phyloP scores from a whole-genome alignment of 352 stramenopile genomes.

The Phytophthora ohioensis region DNA sequence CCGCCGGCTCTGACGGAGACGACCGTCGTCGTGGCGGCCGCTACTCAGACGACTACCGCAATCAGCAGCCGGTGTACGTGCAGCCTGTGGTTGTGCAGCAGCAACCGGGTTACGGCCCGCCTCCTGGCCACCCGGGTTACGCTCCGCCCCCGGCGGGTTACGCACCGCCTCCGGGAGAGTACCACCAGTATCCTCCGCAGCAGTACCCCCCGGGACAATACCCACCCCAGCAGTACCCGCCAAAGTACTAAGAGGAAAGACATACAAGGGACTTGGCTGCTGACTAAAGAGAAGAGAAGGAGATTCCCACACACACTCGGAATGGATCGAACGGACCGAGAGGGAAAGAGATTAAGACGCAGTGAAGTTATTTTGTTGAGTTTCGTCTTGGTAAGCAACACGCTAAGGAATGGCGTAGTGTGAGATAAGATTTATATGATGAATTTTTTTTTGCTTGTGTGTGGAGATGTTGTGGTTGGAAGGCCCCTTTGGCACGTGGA shows the following conservation, averaged over 20 bases:
- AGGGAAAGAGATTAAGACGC: slow-evolving; percentile 16
- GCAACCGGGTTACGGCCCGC: slow-evolving; percentile 42
- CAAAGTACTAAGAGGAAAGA: slow-evolving; percentile 25
- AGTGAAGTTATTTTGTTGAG: slow-evolving; percentile 25
- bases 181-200: slow-evolving; percentile 58
- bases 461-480: slow-evolving; percentile 2
- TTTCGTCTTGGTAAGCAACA: slow-evolving; percentile 25
- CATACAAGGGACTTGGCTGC: slow-evolving; percentile 6
- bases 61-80: slow-evolving; percentile 71
- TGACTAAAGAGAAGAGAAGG: slow-evolving; percentile 5
- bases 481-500: neutral
- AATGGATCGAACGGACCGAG: slow-evolving; percentile 45
- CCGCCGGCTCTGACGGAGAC: slow-evolving; percentile 45
- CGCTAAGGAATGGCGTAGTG: slow-evolving; percentile 22
- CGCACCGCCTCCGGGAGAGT: slow-evolving; percentile 52
- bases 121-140: slow-evolving; percentile 43
- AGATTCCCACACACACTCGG: slow-evolving; percentile 11
- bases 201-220: slow-evolving; percentile 38
- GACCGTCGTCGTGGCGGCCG: slow-evolving; percentile 45
- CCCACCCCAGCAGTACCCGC: slow-evolving; percentile 25
- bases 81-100: slow-evolving; percentile 75
- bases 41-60: slow-evolving; percentile 49
- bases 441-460: slow-evolving; percentile 7
- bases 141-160: slow-evolving; percentile 47
- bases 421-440: slow-evolving; percentile 37